Conservation (phyloP, 352 stramenopile genomes). For the Pythium grandisporangium region DNA sequence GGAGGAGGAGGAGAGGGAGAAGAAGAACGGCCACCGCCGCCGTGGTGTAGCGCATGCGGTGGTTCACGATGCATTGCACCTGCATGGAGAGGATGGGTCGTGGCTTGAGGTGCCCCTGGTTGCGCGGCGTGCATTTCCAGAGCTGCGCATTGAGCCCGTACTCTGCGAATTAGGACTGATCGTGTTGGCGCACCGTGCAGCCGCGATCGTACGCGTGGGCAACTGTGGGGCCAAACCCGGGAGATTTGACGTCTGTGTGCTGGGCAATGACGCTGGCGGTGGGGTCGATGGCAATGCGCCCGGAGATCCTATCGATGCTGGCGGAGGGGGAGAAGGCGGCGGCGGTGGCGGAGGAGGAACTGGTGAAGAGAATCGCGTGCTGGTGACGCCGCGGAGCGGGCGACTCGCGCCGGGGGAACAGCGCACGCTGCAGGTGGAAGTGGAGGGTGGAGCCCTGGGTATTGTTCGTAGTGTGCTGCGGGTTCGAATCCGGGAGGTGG, state of each 20-base stretch:
- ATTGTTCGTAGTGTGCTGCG: constrained; percentile 32
- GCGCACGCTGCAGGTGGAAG: constrained; percentile 39
- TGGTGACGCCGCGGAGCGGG: constrained; percentile 22
- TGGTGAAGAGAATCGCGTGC: constrained; percentile 5
- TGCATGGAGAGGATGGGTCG: constrained; percentile 52
- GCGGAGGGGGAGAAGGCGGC: neutral
- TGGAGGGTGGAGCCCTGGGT: constrained; percentile 20
- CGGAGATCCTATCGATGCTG: neutral
- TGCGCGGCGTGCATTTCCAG: constrained; percentile 36
- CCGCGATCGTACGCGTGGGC: constrained; percentile 35
- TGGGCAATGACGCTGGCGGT: constrained; percentile 12
- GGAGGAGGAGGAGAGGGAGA: no score
- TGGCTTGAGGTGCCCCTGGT: constrained; percentile 50
- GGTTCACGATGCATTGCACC: constrained; percentile 47
- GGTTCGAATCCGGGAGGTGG: constrained; percentile 27
- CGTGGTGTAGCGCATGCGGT: constrained; percentile 16
- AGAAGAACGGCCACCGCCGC: no score
- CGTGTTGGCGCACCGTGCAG: constrained; percentile 44
- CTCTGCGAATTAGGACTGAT: constrained; percentile 62
- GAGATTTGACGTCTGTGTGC: constrained; percentile 38
- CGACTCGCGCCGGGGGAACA: constrained; percentile 19
- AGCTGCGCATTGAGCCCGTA: constrained; percentile 38
- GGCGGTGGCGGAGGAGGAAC: neutral
- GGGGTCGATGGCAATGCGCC: neutral
- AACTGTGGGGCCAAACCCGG: constrained; percentile 36